Base-by-base conservation (phyloP, 352 stramenopile species). In the Phytophthora gonapodyides region DNA sequence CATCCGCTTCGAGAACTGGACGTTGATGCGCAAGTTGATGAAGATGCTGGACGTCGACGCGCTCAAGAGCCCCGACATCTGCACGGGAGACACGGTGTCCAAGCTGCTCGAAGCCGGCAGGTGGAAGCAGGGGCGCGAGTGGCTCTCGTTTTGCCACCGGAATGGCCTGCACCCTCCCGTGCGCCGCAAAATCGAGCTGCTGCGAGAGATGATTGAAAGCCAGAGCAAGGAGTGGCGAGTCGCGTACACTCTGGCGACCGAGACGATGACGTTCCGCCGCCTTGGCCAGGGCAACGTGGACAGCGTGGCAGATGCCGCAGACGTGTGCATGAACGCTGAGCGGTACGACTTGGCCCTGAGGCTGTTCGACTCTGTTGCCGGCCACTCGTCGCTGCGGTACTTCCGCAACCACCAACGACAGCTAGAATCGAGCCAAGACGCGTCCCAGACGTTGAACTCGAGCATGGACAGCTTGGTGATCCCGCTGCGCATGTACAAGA, bases 401-500 rank as follows among this genome's bases (percentile, higher is more conserved):
- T 73, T 57, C n/a, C 54, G 59, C 17, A 71, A 64, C 13, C 47
- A 72, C 9, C 55, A 61, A 17, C 64, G 55, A 7, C 51, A 71
- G 37, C 43, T 76, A 5, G 31, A 72, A 50, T n/a, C 21, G 17
- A 35, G 19, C 17, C 34, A 61, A 54, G 37, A 68, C 33, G 35
- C 40, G 7, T 38, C 37, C 19, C 41, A 57, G 42, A 34, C 35
- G 1, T 56, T 57, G 69, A 42, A 53, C 24, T 53, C 36, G 7
- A 60, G 69, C 15, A 42, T 58, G 24, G 56, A 60, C 5, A 58
- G 52, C 5, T 21, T 76, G 17, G 30, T 63, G 27, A 61, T 90
- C 30, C 80, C 82, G 35, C 57, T 93, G 61, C 67, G 76, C 48
- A 76, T 89, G 78, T 93, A 84, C 76, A 93, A 91, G 64, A 64